phyloP scores from a whole-genome alignment of 2,329 filamentous ascomycete species.

The Metarhizium sp. region DNA sequence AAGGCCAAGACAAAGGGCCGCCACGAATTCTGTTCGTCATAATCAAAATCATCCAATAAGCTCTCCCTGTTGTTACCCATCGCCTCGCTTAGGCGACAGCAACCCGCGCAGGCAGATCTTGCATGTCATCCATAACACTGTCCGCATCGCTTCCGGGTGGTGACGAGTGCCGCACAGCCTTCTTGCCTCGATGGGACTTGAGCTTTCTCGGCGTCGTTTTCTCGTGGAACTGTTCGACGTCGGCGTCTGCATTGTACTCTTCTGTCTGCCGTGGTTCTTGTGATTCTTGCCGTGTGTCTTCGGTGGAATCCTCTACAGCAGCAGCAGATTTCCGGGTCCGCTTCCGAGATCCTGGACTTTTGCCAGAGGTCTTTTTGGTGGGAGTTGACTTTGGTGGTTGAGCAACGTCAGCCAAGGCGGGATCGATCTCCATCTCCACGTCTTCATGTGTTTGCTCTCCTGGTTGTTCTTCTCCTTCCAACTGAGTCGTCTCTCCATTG shows the following conservation, averaged over 20 bases:
- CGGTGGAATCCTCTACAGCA: slow-evolving; percentile 21
- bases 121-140: slow-evolving; percentile 34
- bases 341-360: slow-evolving; percentile 13
- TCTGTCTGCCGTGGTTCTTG: slow-evolving; percentile 6
- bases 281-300: slow-evolving; percentile 14
- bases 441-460: slow-evolving; percentile 3
- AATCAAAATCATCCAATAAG: not conserved
- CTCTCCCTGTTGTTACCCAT: not conserved
- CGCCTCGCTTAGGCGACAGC: not conserved
- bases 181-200: slow-evolving; percentile 11
- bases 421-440: slow-evolving; percentile 23
- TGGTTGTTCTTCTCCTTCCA: not conserved
- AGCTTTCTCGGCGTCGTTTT: slow-evolving; percentile 20
- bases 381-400: slow-evolving; percentile 15
- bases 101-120: slow-evolving; percentile 27
- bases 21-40: not conserved
- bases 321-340: slow-evolving; percentile 14
- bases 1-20: not conserved
- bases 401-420: slow-evolving; percentile 14
- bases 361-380: slow-evolving; percentile 15
- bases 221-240: slow-evolving; percentile 16
- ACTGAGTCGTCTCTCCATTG: slow-evolving; percentile 8
- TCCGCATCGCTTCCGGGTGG: slow-evolving; percentile 16
- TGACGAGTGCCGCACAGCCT: slow-evolving; percentile 1
- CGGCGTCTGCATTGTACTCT: slow-evolving; percentile 16